Conservation (phyloP, 2,329 filamentous ascomycete species). For the Cladosporium sp. region DNA sequence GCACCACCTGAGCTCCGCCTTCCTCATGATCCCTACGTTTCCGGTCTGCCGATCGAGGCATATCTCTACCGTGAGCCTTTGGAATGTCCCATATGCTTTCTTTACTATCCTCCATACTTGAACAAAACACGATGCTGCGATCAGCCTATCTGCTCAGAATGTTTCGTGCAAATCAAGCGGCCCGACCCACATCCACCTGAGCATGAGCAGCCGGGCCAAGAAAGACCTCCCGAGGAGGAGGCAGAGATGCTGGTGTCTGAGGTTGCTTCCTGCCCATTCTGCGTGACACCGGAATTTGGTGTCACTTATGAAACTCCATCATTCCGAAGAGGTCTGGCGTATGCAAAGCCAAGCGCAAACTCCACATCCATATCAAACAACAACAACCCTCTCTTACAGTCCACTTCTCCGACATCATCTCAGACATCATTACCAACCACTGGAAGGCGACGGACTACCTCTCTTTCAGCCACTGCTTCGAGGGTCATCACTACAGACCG, state of each 20-base stretch:
- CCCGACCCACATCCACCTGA: constrained; percentile 87
- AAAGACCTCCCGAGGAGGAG: constrained; percentile 39
- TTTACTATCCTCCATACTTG: constrained; percentile 90
- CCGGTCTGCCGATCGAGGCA: constrained; percentile 89
- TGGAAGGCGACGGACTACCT: constrained; percentile 57
- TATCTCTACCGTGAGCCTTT: constrained; percentile 85
- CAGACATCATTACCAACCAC: constrained; percentile 34
- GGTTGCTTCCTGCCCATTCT: constrained; percentile 89
- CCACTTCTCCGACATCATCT: constrained; percentile 75
- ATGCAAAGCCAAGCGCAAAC: constrained; percentile 43
- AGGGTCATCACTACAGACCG: constrained; percentile 89
- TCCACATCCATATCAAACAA: constrained; percentile 31
- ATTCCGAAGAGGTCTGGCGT: constrained; percentile 78
- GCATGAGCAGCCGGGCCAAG: constrained; percentile 41
- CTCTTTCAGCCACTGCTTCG: constrained; percentile 76
- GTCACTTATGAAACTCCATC: constrained; percentile 90
- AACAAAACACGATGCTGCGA: constrained; percentile 95
- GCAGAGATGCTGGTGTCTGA: constrained; percentile 76
- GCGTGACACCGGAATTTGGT: constrained; percentile 89
- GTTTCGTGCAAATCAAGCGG: constrained; percentile 97
- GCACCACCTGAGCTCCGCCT: constrained; percentile 73
- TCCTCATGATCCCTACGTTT: constrained; percentile 79
- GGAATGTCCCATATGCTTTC: constrained; percentile 94
- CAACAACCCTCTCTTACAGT: constrained; percentile 46
- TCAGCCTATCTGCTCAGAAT: constrained; percentile 95